Evolutionary conservation across 2,329 filamentous ascomycete genomes (phyloP).

Genomic region (Ascomycota sp.): DNA sequence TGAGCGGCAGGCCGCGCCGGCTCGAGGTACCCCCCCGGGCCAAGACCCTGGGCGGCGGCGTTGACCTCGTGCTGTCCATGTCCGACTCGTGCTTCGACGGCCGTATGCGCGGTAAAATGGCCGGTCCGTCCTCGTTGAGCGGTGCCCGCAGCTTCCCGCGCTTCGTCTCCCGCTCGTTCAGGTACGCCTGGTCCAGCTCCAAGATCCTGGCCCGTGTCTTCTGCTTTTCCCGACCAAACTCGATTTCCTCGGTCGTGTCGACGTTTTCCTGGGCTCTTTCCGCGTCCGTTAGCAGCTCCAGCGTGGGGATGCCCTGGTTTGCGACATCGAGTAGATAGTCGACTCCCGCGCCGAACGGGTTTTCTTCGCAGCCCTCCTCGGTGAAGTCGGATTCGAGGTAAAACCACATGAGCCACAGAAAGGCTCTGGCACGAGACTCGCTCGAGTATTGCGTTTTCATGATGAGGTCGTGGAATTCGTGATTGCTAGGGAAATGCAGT

Average conservation of each 20-base stretch:
- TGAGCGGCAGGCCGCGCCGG: slow-evolving; percentile 19
- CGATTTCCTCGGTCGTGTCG: slow-evolving; percentile 45
- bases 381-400: slow-evolving; percentile 93
- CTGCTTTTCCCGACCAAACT: slow-evolving; percentile 51
- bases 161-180: slow-evolving; percentile 37
- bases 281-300: slow-evolving; percentile 42
- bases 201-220: slow-evolving; percentile 54
- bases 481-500: slow-evolving; percentile 61
- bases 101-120: slow-evolving; percentile 38
- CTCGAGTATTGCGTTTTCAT: slow-evolving; percentile 76
- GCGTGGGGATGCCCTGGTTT: slow-evolving; percentile 45
- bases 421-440: slow-evolving; percentile 61
- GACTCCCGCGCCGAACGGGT: slow-evolving; percentile 62
- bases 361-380: slow-evolving; percentile 64
- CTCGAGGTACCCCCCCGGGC: slow-evolving; percentile 5
- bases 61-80: slow-evolving; percentile 21
- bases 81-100: slow-evolving; percentile 36
- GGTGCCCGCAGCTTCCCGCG: slow-evolving; percentile 21
- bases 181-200: slow-evolving; percentile 48
- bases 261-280: slow-evolving; percentile 49
- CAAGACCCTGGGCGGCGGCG: slow-evolving; percentile 16
- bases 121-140: slow-evolving; percentile 28
- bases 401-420: slow-evolving; percentile 98
- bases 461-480: slow-evolving; percentile 89
- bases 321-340: slow-evolving; percentile 41